Conservation (phyloP, 495 filamentous ascomycete genomes). For the Aspergillus indologenus region DNA sequence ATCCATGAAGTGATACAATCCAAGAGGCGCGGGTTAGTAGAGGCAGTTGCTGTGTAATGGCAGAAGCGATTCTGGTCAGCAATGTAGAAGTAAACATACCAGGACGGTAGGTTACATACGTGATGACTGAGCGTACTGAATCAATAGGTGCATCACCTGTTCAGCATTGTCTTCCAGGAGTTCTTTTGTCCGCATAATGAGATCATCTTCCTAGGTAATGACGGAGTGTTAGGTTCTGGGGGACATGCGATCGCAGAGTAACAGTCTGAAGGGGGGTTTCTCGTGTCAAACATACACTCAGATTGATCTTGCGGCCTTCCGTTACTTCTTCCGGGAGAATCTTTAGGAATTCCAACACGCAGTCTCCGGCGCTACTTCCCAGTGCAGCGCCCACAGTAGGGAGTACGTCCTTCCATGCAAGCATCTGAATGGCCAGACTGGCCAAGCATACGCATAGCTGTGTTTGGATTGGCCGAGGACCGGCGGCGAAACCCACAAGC, state of each 20-base stretch:
- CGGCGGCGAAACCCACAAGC: slow-evolving; percentile 71
- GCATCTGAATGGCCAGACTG: slow-evolving; percentile 93
- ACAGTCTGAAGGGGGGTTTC: slow-evolving; percentile 18
- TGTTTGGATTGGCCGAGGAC: slow-evolving; percentile 86
- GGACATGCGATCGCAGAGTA: slow-evolving; percentile 12
- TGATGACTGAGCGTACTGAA: slow-evolving; percentile 87
- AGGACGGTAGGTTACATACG: slow-evolving; percentile 49
- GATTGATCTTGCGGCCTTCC: slow-evolving; percentile 96
- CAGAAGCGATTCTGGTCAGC: background rate
- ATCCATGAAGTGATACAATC: slow-evolving; percentile 97
- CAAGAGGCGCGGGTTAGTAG: slow-evolving; percentile 84
- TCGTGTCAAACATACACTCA: slow-evolving; percentile 82
- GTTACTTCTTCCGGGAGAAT: slow-evolving; percentile 98
- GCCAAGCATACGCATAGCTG: slow-evolving; percentile 94
- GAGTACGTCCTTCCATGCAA: slow-evolving; percentile 91
- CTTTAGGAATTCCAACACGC: slow-evolving; percentile 90
- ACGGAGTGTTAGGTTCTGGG: slow-evolving; percentile 45
- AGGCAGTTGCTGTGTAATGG: slow-evolving; percentile 52
- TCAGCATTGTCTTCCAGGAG: slow-evolving; percentile 85
- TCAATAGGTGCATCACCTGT: slow-evolving; percentile 78
- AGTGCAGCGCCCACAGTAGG: slow-evolving; percentile 72
- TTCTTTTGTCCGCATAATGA: slow-evolving; percentile 74
- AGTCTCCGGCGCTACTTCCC: slow-evolving; percentile 72
- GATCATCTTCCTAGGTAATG: slow-evolving; percentile 81
- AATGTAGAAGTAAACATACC: background rate